phyloP scores from a whole-genome alignment of 2,329 filamentous ascomycete genomes.

The Alternaria triticina region DNA sequence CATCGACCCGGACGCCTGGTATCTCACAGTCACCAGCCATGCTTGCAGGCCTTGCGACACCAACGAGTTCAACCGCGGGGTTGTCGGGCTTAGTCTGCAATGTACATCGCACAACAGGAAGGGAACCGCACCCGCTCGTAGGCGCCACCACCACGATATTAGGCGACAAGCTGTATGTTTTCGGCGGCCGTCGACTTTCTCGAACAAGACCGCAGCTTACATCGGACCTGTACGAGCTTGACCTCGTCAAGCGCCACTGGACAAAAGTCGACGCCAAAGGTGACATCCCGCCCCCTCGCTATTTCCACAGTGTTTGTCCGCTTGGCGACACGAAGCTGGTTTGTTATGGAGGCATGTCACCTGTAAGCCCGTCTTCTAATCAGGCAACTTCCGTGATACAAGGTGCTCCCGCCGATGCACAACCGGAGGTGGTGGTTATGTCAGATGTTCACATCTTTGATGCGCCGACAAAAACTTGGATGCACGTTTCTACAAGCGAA shows the following conservation, averaged over 20 bases:
- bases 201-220: slow-evolving; percentile 83
- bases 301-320: slow-evolving; percentile 96
- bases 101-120: slow-evolving; percentile 82
- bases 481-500: slow-evolving; percentile 78
- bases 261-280: slow-evolving; percentile 84
- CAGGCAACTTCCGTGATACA: slow-evolving; percentile 47
- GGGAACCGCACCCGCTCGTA: slow-evolving; percentile 88
- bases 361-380: slow-evolving; percentile 60
- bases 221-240: slow-evolving; percentile 89
- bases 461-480: slow-evolving; percentile 82
- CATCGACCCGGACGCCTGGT: slow-evolving; percentile 48
- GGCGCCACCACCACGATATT: slow-evolving; percentile 94
- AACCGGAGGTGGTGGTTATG: slow-evolving; percentile 93
- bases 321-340: slow-evolving; percentile 95
- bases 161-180: slow-evolving; percentile 95
- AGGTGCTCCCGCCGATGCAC: slow-evolving; percentile 62
- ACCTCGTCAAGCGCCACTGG: slow-evolving; percentile 91
- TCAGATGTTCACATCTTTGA: slow-evolving; percentile 98
- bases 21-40: slow-evolving; percentile 55
- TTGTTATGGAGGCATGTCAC: slow-evolving; percentile 98
- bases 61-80: slow-evolving; percentile 60
- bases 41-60: slow-evolving; percentile 45
- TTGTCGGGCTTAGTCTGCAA: slow-evolving; percentile 72
- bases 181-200: slow-evolving; percentile 88
- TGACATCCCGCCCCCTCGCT: slow-evolving; percentile 86